Evolutionary conservation across 441 rosid genomes (phyloP).

Genomic region (Euphorbia schlechtendalii): DNA sequence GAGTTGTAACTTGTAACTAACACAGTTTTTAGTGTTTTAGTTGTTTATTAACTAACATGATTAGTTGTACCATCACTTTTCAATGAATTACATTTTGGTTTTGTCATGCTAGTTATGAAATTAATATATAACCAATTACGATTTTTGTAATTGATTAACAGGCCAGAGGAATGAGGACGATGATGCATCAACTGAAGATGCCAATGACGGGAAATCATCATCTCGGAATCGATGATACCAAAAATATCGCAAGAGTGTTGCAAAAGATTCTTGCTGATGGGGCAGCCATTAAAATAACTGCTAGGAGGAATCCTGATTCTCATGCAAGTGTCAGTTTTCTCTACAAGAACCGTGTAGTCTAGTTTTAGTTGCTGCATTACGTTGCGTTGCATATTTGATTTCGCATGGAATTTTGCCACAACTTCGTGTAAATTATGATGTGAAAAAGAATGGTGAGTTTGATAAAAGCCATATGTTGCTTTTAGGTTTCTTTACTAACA

Average conservation of each 20-base stretch:
- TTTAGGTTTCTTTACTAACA: too few relatives aligned
- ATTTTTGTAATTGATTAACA: constrained; percentile 28
- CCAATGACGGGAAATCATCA: constrained; percentile 78
- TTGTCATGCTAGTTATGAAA: too few relatives aligned
- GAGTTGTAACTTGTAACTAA: too few relatives aligned
- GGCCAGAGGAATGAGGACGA: constrained; percentile 91
- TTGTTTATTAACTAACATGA: too few relatives aligned
- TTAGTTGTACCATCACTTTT: background rate
- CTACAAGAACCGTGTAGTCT: constrained; percentile 48
- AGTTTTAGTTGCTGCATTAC: too few relatives aligned
- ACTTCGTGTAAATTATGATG: too few relatives aligned
- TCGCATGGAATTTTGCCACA: too few relatives aligned
- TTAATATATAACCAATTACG: too few relatives aligned
- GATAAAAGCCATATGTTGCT: too few relatives aligned
- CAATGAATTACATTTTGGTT: background rate
- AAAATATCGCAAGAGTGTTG: constrained; percentile 76
- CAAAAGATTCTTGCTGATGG: constrained; percentile 74
- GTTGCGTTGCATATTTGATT: too few relatives aligned
- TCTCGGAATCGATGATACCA: constrained; percentile 82
- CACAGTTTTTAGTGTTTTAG: too few relatives aligned
- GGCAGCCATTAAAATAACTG: constrained; percentile 63
- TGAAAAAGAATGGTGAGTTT: too few relatives aligned
- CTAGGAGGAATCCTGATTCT: constrained; percentile 45
- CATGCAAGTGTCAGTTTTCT: constrained; percentile 44
- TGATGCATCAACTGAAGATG: constrained; percentile 72